Evolutionary conservation across 768 basidiomycete species (phyloP).

Genomic region (Tricholoma sp.): DNA sequence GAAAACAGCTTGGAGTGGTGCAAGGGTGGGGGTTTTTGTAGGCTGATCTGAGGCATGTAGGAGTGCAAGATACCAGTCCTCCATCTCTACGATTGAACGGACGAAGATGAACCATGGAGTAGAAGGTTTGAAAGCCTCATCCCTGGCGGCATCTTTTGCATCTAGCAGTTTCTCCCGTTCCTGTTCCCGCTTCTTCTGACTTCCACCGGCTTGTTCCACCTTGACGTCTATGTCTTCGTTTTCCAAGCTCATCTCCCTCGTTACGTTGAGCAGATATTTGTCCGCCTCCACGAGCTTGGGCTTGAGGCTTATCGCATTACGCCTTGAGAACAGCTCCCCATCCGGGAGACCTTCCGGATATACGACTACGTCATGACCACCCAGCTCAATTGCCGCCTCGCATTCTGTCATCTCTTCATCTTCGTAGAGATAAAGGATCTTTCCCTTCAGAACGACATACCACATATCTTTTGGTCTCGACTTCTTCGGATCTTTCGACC

Average conservation of each 20-base stretch:
- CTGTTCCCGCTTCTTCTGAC: constrained; percentile 29
- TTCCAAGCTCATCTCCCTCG: constrained; percentile 46
- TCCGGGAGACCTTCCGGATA: constrained; percentile 74
- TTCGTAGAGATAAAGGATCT: constrained; percentile 89
- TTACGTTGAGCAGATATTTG: constrained; percentile 41
- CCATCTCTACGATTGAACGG: constrained; percentile 86
- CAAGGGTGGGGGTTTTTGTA: constrained; percentile 54
- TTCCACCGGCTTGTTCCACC: constrained; percentile 19
- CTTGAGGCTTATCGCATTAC: constrained; percentile 80
- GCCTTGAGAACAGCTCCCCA: constrained; percentile 86
- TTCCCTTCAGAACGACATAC: constrained; percentile 89
- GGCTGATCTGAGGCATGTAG: constrained; percentile 68
- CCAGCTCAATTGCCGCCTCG: constrained; percentile 84
- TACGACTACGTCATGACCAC: constrained; percentile 70
- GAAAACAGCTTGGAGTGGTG: constrained; percentile 63
- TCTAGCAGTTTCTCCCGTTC: constrained; percentile 35
- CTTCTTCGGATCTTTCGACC: constrained; percentile 80
- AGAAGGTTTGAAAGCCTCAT: constrained; percentile 45
- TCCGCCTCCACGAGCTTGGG: constrained; percentile 37
- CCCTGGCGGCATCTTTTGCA: constrained; percentile 40
- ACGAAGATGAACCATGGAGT: constrained; percentile 94
- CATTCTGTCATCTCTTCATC: constrained; percentile 89
- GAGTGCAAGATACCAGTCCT: constrained; percentile 91
- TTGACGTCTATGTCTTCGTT: constrained; percentile 26
- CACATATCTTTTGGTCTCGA: constrained; percentile 89